Base-by-base conservation (phyloP, 2,329 filamentous ascomycete genomes). In the Ophiostoma sp. region DNA sequence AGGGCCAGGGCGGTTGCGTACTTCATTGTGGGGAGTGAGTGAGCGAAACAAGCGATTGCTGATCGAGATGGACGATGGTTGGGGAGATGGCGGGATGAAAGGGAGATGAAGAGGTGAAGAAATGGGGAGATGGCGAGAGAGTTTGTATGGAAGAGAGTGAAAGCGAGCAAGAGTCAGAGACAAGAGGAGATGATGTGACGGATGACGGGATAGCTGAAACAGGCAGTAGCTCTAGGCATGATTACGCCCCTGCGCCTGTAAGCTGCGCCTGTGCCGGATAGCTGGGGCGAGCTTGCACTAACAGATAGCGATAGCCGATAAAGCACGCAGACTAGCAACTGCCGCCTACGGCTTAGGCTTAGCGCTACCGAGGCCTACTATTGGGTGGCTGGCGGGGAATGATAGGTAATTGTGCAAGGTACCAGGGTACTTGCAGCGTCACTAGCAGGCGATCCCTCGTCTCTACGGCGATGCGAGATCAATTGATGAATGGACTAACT, bases 1-100 rank as follows among this genome's bases (percentile, higher is more conserved):
- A 85, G 77, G 66, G 84, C 81, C 68, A 88, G 75, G 55, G 82
- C 78, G 70, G 80, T 80, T 8, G 81, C 77, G 71, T 85, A 77
- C 77, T 83, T 87, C 85, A 87, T 87, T 1, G 5, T 70, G 52
- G 18, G 36, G 40, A 11, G 44, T 8, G 40, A 42, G 5, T 1
- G 44, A 36, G 18, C 60, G 58, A 65, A 55, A 36, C 12, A 52
- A 60, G 49, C n/a, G 49, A 55, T 9, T 6, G 14, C 27, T 40
- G 44, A 66, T 60, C 41, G 45, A 38, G 14, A 18, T 38, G 12
- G 44, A 16, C 9, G 27, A 47, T 40, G 64, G 12, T 5, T n/a
- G 36, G 27, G 16, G 9, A 9, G 9, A 27, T n/a, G 18, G 44
- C 18, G 42, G 9, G 38, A 47, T n/a, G 12, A 40, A 27, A 55